Conservation (phyloP, 1,139 yeast species). For the Pichia sp. region DNA sequence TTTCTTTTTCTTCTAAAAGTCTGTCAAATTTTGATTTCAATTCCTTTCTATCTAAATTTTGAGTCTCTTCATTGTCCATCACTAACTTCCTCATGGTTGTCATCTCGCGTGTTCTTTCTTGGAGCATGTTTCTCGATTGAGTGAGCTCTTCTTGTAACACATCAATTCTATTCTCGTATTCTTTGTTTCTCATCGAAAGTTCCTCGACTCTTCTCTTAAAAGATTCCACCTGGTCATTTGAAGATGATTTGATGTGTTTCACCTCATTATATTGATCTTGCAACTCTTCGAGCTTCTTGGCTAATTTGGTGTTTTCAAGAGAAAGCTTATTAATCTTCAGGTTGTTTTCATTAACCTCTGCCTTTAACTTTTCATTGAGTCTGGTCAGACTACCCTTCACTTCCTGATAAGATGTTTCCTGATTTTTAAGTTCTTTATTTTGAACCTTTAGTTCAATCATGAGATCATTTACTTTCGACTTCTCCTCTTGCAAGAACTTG, state of each 20-base stretch:
- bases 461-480: constrained; percentile 38
- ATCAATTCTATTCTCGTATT: constrained; percentile 56
- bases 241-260: constrained; percentile 42
- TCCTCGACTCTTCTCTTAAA: constrained; percentile 77
- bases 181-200: constrained; percentile 61
- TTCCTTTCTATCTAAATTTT: constrained; percentile 45
- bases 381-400: constrained; percentile 40
- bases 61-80: constrained; percentile 61
- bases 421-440: constrained; percentile 40
- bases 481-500: constrained; percentile 39
- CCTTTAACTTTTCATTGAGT: constrained; percentile 39
- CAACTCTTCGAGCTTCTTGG: constrained; percentile 48
- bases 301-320: constrained; percentile 48
- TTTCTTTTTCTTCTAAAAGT: constrained; percentile 55
- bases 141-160: constrained; percentile 74
- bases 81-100: constrained; percentile 66
- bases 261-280: constrained; percentile 49
- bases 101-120: constrained; percentile 77
- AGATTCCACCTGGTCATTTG: constrained; percentile 54
- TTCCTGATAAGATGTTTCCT: constrained; percentile 35
- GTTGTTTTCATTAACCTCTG: constrained; percentile 34
- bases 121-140: constrained; percentile 67
- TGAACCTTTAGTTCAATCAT: constrained; percentile 42
- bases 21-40: constrained; percentile 40
- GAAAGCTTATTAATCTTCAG: constrained; percentile 39